Evolutionary conservation across 768 basidiomycete species (phyloP).

Genomic region (Tylopilus sp.): DNA sequence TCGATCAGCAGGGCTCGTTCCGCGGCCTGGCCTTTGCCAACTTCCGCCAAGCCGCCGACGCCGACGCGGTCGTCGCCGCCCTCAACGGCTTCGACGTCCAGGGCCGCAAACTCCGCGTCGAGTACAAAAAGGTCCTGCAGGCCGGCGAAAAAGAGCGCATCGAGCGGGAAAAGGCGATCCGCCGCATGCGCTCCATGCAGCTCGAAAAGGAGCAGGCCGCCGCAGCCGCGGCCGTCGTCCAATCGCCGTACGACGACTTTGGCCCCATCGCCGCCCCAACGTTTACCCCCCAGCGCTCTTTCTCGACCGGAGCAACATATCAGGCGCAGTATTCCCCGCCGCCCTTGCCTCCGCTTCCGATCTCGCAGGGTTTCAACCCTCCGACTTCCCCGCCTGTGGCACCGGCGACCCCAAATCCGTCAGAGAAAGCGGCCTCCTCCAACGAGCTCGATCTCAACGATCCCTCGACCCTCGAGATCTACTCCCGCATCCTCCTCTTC

Average conservation of each 20-base stretch:
- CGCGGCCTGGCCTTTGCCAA: conserved; percentile 98
- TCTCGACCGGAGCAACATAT: conserved; percentile 58
- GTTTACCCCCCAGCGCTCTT: conserved; percentile 72
- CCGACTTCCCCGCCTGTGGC: conserved; percentile 52
- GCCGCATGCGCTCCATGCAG: conserved; percentile 97
- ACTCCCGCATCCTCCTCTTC: conserved; percentile 93
- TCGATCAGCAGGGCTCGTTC: conserved; percentile 95
- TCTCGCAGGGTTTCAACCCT: conserved; percentile 40
- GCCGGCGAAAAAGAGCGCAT: conserved; percentile 99
- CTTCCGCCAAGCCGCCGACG: conserved; percentile 87
- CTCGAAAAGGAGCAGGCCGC: conserved; percentile 75
- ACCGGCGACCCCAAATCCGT: conserved; percentile 57
- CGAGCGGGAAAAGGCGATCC: conserved; percentile 96
- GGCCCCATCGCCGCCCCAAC: conserved; percentile 52
- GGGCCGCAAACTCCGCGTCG: conserved; percentile 95
- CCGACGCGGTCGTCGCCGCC: conserved; percentile 93
- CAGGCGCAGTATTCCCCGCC: conserved; percentile 70
- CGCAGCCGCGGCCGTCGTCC: conserved; percentile 17
- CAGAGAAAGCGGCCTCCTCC: conserved; percentile 58
- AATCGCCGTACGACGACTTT: conserved; percentile 70
- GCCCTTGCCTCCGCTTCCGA: conserved; percentile 37
- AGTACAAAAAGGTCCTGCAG: conserved; percentile 99
- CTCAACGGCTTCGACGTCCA: conserved; percentile 95
- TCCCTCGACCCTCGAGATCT: conserved; percentile 92
- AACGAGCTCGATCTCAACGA: conserved; percentile 93